These are phyloP conservation scores for Cerioporus squamosus DNA, from an alignment of 1,284 basidiomycete species.

Conservation along the genomic window DNA sequence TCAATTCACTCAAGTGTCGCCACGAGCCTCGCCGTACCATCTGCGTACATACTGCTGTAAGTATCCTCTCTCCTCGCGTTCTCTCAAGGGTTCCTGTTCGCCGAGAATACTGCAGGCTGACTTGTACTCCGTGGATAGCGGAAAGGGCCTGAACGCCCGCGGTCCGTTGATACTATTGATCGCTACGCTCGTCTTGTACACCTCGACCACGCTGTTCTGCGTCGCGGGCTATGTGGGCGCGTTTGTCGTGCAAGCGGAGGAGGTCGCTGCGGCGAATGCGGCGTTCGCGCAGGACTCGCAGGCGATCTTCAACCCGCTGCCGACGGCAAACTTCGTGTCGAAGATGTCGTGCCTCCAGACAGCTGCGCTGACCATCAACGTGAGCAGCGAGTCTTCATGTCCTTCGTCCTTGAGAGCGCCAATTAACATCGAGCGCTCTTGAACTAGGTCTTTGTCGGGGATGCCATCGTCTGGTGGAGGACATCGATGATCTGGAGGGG, in stretches of 20 bases:
- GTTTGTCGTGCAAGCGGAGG: too few species aligned
- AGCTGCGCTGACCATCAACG: not conserved
- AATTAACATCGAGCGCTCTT: not conserved
- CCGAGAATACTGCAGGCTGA: not conserved
- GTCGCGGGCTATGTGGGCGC: not conserved
- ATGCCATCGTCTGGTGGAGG: not conserved
- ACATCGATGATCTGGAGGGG: not conserved
- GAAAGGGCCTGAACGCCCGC: not conserved
- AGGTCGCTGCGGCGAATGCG: not conserved
- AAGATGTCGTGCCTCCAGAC: not conserved
- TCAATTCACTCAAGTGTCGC: not conserved
- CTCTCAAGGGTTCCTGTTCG: too few species aligned
- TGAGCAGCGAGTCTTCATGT: not conserved
- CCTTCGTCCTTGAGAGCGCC: not conserved
- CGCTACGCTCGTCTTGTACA: not conserved
- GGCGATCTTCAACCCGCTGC: not conserved
- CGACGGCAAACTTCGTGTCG: not conserved
- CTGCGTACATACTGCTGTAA: not conserved
- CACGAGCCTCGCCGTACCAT: not conserved
- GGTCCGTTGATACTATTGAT: not conserved
- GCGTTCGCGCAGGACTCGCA: not conserved
- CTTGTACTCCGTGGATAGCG: not conserved
- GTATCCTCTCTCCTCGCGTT: not conserved
- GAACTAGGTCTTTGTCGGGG: not conserved
- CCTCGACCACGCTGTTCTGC: not conserved